Percentiles rank a stretch among this genome's conserved stretches.
Conservation (phyloP, 306 rosid genomes). For the Albizia julibrissin region DNA sequence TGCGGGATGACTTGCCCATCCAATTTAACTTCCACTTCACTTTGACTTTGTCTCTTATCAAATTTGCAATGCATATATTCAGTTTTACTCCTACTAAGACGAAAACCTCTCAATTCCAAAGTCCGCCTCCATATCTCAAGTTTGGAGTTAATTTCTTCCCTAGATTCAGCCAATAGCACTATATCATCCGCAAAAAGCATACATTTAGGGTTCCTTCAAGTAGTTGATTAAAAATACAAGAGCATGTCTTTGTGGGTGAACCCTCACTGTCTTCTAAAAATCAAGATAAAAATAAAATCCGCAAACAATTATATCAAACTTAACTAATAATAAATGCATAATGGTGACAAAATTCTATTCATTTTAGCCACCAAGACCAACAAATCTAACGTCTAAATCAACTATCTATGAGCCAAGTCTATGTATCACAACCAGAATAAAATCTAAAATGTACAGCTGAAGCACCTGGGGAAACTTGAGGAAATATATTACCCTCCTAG, state of each 20-base stretch:
- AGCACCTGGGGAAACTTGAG: constrained; percentile 2
- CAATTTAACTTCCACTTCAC: no score
- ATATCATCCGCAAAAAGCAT: no score
- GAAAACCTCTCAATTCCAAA: no score
- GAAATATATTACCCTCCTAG: constrained; percentile 34
- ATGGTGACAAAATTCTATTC: neutral
- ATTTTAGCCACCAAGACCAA: neutral
- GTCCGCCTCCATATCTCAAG: no score
- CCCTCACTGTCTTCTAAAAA: neutral
- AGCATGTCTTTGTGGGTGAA: neutral
- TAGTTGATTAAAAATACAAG: neutral
- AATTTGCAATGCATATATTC: no score
- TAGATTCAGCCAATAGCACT: no score
- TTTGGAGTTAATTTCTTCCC: no score
- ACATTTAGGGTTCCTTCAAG: neutral
- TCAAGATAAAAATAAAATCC: neutral
- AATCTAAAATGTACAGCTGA: constrained; percentile 23
- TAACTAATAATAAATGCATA: neutral
- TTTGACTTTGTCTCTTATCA: no score
- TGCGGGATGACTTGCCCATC: no score
- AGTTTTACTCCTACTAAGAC: no score
- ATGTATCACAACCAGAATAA: neutral
- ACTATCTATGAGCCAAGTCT: constrained; percentile 5
- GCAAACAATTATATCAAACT: neutral
- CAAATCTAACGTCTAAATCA: neutral